Percentiles rank a stretch among this genome's conserved stretches.
These are phyloP conservation scores for Cucumis cinereus DNA, from an alignment of 306 rosid genomes.

Conservation along the genomic window DNA sequence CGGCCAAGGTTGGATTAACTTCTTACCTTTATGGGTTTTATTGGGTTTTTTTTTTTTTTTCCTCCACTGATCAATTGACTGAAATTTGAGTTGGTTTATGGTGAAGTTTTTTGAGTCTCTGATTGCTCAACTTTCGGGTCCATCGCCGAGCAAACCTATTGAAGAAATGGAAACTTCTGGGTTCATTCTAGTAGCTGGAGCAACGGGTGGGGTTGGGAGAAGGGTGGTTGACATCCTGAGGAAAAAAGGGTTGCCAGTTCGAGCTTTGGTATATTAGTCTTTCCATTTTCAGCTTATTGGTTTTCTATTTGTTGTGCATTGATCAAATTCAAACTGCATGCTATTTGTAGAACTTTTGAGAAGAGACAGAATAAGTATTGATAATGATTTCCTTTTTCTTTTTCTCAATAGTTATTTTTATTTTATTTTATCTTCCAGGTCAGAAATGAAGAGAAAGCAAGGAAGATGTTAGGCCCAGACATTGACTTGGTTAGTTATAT, in stretches of 20 bases:
- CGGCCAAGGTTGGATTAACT: slow-evolving; percentile 46
- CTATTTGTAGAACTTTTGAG: background rate
- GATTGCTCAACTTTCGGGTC: slow-evolving; percentile 44
- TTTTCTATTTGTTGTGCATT: background rate
- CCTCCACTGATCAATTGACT: slow-evolving; percentile 14
- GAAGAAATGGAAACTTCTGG: slow-evolving; percentile 61
- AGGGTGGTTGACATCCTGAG: slow-evolving; percentile 64
- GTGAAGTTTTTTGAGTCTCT: slow-evolving; percentile 73
- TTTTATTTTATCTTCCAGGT: slow-evolving; percentile 29
- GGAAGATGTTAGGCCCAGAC: slow-evolving; percentile 73
- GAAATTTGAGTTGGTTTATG: slow-evolving; percentile 25
- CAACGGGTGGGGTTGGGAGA: slow-evolving; percentile 94
- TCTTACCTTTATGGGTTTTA: background rate
- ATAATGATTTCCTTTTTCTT: background rate
- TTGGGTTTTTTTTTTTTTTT: background rate
- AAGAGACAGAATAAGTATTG: background rate
- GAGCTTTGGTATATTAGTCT: slow-evolving; percentile 55
- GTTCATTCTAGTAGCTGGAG: slow-evolving; percentile 81
- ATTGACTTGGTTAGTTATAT: slow-evolving; percentile 65
- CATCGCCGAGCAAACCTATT: slow-evolving; percentile 42
- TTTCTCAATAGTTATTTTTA: background rate
- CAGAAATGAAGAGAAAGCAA: slow-evolving; percentile 85
- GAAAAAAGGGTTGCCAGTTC: slow-evolving; percentile 72
- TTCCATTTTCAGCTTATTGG: slow-evolving; percentile 8
- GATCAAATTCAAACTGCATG: background rate